Percentiles rank a stretch among this genome's conserved stretches.
Conservation (phyloP, 768 basidiomycete genomes). For the Lyophyllum atratum region DNA sequence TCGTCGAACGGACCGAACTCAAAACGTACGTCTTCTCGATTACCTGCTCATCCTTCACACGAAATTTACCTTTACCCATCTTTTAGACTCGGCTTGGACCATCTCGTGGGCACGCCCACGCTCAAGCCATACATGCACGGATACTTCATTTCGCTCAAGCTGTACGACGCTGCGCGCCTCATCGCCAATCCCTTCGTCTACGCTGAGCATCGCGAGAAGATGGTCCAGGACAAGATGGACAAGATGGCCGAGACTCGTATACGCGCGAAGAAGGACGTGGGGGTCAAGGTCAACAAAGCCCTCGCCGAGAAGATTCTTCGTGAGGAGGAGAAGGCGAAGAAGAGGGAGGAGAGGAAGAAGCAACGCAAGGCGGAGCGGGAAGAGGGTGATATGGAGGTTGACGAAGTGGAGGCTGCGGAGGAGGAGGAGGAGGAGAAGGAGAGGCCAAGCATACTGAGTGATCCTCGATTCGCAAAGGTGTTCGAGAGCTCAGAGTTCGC, state of each 20-base stretch:
- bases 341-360: slow-evolving; percentile 57
- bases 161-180: slow-evolving; percentile 93
- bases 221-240: slow-evolving; percentile 87
- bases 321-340: slow-evolving; percentile 62
- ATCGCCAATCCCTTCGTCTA: slow-evolving; percentile 97
- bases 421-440: slow-evolving; percentile 35
- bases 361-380: slow-evolving; percentile 42
- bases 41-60: background rate
- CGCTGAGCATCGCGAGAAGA: slow-evolving; percentile 88
- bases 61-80: slow-evolving; percentile 3
- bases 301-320: slow-evolving; percentile 83
- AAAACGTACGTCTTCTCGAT: slow-evolving; percentile 58
- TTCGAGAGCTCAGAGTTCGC: slow-evolving; percentile 92
- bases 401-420: slow-evolving; percentile 29
- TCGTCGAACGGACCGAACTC: slow-evolving; percentile 86
- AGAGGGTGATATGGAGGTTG: slow-evolving; percentile 36
- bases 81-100: slow-evolving; percentile 85
- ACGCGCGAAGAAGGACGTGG: slow-evolving; percentile 71
- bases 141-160: slow-evolving; percentile 93
- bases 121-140: slow-evolving; percentile 99
- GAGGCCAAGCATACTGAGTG: slow-evolving; percentile 63
- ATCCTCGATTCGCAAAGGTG: slow-evolving; percentile 87
- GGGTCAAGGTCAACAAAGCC: slow-evolving; percentile 74
- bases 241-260: slow-evolving; percentile 94
- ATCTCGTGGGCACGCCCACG: slow-evolving; percentile 90